Evolutionary conservation across 202 grass and related monocot genomes (phyloP), one percentile per base, ranked within the genome.

Genomic region (Elaeis oleifera): DNA sequence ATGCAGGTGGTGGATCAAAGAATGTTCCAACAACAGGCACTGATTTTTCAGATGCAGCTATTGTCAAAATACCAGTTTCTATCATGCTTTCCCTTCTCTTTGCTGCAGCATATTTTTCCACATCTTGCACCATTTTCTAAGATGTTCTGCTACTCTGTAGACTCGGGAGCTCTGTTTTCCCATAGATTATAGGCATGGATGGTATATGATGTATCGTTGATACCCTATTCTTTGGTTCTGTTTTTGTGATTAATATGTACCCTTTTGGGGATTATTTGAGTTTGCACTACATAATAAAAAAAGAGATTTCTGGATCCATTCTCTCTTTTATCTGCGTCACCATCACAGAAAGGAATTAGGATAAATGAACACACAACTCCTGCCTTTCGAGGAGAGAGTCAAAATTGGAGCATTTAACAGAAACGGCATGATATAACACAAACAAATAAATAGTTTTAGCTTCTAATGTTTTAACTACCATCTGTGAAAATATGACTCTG

Each of bases 1-100:
- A 56, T 56, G 54, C 54, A 56, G 54, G 18, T 56, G 54, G 54
- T 56, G 54, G 54, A 56, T 56, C 54, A 23, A 56, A 56, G 54
- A 13, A 3, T 13, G 54, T 56, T 23, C 54, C 54, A 56, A 14
- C 54, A 23, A 56, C 54, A 56, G 54, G 54, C 54, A 23, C 20
- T 13, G 54, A 56, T 13, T 23, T 23, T 13, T 56, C 54, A 3
- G 54, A 22, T 22, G 54, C 18, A 14, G 22, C 18, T 56, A 1
- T 1, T 56, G 9, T 56, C 54, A 5, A 8, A 56, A 56, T 56
- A 56, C 54, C 54, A 23, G 6, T 56, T 8, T 23, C 54, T 23
- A 22, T 23, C 13, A 23, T 8, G 2, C 3, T 13, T 9, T 22
- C 18, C 1, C 54, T 56, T 56, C 18, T 56, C 54, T 56, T 23